Percentiles rank a stretch among this genome's conserved stretches.
Evolutionary conservation across 495 filamentous ascomycete species (phyloP).

Genomic region (Penicillium argentinense): DNA sequence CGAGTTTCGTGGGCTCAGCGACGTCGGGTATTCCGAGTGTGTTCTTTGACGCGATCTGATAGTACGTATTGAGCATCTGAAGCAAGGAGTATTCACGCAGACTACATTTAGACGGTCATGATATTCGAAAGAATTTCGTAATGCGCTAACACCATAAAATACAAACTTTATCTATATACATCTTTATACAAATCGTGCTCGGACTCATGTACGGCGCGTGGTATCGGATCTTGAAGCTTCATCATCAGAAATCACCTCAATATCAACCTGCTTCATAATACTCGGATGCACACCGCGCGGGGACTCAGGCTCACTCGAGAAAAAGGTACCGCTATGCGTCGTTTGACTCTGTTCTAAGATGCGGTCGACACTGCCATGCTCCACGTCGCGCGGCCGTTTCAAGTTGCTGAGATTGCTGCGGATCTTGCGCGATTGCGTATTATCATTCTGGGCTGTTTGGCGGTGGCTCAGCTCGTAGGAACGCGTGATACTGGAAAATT

Average conservation of each 20-base stretch:
- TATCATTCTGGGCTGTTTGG: slow-evolving; percentile 16
- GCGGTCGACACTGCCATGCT: slow-evolving; percentile 31
- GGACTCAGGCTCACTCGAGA: too few relatives aligned
- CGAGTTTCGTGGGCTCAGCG: too few relatives aligned
- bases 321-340: too few relatives aligned
- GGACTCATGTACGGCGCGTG: background rate
- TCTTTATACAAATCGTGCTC: background rate
- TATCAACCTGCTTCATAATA: slow-evolving; percentile 37
- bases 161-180: background rate
- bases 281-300: slow-evolving; percentile 11
- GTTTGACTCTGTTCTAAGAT: slow-evolving; percentile 24
- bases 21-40: too few relatives aligned
- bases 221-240: background rate
- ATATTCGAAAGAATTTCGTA: background rate
- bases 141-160: background rate
- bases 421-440: slow-evolving; percentile 13
- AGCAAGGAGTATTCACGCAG: too few relatives aligned
- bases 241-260: slow-evolving; percentile 22
- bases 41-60: too few relatives aligned
- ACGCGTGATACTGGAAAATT: slow-evolving; percentile 33
- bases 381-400: slow-evolving; percentile 19
- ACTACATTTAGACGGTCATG: too few relatives aligned
- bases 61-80: too few relatives aligned
- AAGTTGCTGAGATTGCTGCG: slow-evolving; percentile 12
- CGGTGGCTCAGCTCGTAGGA: slow-evolving; percentile 33